Evolutionary conservation across 169 alveolate species (phyloP).

Genomic region (Plasmodium malariae): DNA sequence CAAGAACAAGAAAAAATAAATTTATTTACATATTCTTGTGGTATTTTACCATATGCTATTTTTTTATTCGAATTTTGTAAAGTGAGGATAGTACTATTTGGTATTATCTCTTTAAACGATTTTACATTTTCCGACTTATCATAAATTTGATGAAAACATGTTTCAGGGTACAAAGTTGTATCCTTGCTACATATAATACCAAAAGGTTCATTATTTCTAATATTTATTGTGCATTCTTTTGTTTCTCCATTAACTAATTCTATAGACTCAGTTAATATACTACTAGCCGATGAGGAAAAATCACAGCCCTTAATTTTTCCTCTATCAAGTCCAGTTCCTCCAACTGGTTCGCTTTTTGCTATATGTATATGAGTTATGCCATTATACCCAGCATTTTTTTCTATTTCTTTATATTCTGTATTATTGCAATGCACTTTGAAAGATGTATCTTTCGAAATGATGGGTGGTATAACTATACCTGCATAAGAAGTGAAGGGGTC

Average conservation of each 20-base stretch:
- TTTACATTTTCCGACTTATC: not conserved
- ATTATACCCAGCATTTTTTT: conserved; percentile 27
- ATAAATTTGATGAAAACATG: conserved; percentile 40
- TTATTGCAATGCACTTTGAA: conserved; percentile 59
- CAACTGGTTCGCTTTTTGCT: conserved; percentile 8
- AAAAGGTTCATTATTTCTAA: conserved; percentile 9
- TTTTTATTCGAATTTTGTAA: conserved; percentile 15
- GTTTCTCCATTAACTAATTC: not conserved
- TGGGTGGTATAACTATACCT: conserved; percentile 48
- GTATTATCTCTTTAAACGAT: conserved; percentile 27
- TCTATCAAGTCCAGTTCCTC: too few relatives aligned
- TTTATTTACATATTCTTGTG: conserved; percentile 27
- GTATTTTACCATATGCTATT: conserved; percentile 46
- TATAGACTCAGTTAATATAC: conserved; percentile 2
- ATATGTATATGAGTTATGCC: conserved; percentile 27
- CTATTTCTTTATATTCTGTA: conserved; percentile 31
- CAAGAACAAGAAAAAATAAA: conserved; percentile 46
- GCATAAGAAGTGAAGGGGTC: conserved; percentile 47
- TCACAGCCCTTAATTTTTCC: conserved; percentile 62
- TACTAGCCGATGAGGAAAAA: conserved; percentile 10
- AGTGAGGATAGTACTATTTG: not conserved
- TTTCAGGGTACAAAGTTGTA: conserved; percentile 28
- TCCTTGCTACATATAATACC: conserved; percentile 26
- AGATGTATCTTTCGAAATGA: not conserved
- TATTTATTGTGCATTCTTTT: conserved; percentile 17